These are phyloP conservation scores for Pichia sp. DNA, from an alignment of 1,139 yeast genomes.

Conservation along the genomic window DNA sequence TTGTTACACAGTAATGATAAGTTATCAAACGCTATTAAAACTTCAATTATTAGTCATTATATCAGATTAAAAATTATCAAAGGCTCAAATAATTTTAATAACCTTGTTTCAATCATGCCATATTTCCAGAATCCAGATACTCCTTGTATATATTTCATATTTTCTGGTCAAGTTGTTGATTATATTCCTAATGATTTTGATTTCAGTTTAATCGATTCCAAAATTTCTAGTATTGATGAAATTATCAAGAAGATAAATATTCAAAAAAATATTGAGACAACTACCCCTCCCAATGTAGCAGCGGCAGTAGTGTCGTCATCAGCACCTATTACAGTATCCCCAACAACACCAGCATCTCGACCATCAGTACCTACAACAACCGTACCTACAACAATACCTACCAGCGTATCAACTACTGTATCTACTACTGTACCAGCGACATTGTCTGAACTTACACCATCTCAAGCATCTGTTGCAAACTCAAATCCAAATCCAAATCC, in stretches of 20 bases:
- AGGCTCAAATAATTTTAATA: constrained; percentile 41
- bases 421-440: not conserved
- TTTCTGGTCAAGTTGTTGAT: constrained; percentile 41
- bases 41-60: constrained; percentile 20
- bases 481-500: not conserved
- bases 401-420: too few relatives aligned
- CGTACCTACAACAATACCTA: not conserved
- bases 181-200: constrained; percentile 31
- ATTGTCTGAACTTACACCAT: not conserved
- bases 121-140: constrained; percentile 40
- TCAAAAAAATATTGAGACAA: not conserved
- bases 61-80: constrained; percentile 42
- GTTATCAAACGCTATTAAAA: constrained; percentile 11
- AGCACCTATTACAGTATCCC: not conserved
- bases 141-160: constrained; percentile 37
- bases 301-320: not conserved
- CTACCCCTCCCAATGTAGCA: not conserved
- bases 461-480: not conserved
- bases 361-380: not conserved
- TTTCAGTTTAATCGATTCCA: constrained; percentile 26
- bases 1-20: constrained; percentile 11
- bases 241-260: not conserved
- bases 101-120: constrained; percentile 47
- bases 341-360: not conserved
- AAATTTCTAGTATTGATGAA: constrained; percentile 23